Conservation (phyloP, 1,139 yeast species). For the Hyphopichia wangnamkhiaoensis region DNA sequence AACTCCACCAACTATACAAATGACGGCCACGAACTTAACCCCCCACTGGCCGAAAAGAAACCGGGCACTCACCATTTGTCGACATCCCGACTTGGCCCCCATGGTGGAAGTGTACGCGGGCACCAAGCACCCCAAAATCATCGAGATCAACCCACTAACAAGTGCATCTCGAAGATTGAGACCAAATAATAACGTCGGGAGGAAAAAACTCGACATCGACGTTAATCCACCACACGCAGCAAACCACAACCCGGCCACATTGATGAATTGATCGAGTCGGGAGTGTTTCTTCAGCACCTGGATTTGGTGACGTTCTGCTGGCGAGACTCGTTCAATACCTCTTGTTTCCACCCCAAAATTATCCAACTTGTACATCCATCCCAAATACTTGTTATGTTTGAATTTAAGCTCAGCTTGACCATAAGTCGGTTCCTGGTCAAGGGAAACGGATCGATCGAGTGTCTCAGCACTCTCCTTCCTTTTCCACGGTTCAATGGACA, state of each 20-base stretch:
- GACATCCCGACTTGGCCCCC: conserved; percentile 87
- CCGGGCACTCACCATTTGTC: conserved; percentile 84
- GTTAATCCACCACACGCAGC: conserved; percentile 85
- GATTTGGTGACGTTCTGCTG: conserved; percentile 54
- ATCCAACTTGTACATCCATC: conserved; percentile 26
- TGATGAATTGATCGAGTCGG: conserved; percentile 48
- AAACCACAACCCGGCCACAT: conserved; percentile 76
- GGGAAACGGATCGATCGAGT: not conserved
- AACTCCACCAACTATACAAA: conserved; percentile 71
- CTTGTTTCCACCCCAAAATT: conserved; percentile 67
- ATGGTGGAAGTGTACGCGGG: conserved; percentile 81
- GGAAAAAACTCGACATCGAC: conserved; percentile 77
- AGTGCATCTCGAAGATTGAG: conserved; percentile 66
- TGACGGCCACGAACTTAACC: conserved; percentile 69
- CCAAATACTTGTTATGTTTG: conserved; percentile 2
- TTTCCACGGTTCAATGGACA: not conserved
- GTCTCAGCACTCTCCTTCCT: not conserved
- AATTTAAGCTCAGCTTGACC: not conserved
- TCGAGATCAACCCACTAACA: conserved; percentile 61
- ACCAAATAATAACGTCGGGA: conserved; percentile 71
- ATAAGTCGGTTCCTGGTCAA: not conserved
- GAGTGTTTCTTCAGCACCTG: conserved; percentile 32
- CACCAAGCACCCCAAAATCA: conserved; percentile 64
- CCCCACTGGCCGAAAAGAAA: conserved; percentile 83
- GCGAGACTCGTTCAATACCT: conserved; percentile 77